Evolutionary conservation across 2,329 filamentous ascomycete species (phyloP).

Genomic region (Ophiostoma sp.): DNA sequence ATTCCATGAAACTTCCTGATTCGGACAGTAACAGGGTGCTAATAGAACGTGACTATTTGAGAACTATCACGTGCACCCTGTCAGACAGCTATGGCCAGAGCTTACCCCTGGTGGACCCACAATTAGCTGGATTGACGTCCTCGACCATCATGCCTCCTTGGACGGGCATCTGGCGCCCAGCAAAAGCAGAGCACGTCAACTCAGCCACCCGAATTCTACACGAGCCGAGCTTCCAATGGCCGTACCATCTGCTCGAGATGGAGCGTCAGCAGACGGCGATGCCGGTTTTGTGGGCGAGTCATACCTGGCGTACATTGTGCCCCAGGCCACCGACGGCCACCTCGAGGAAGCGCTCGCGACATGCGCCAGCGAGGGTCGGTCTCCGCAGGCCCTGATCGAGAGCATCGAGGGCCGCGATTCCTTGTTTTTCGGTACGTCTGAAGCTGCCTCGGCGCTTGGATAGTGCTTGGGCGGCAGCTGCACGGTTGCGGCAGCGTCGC

Average conservation of each 20-base stretch:
- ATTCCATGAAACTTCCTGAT: conserved; percentile 9
- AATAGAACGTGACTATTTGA: background rate
- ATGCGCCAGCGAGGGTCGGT: conserved; percentile 33
- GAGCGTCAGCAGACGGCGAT: conserved; percentile 19
- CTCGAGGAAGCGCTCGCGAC: conserved; percentile 47
- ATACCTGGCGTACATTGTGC: conserved; percentile 56
- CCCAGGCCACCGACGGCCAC: conserved; percentile 49
- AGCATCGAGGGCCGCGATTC: conserved; percentile 57
- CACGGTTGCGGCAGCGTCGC: background rate
- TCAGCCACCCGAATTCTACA: background rate
- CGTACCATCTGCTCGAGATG: conserved; percentile 16
- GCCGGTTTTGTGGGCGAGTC: conserved; percentile 52
- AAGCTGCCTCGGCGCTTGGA: no score
- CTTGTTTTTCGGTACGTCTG: conserved; percentile 62
- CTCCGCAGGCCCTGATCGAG: conserved; percentile 45
- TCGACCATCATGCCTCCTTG: background rate
- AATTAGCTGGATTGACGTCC: background rate
- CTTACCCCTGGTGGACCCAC: conserved; percentile 4
- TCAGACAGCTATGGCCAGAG: background rate
- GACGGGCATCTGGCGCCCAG: background rate
- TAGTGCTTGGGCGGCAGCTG: conserved; percentile 28
- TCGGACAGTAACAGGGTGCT: conserved; percentile 2
- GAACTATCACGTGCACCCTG: background rate
- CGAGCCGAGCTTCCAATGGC: conserved; percentile 16
- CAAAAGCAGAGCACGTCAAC: background rate